These are phyloP conservation scores for Diaporthe citriasiana DNA, from an alignment of 2,329 filamentous ascomycete genomes.

Conservation along the genomic window DNA sequence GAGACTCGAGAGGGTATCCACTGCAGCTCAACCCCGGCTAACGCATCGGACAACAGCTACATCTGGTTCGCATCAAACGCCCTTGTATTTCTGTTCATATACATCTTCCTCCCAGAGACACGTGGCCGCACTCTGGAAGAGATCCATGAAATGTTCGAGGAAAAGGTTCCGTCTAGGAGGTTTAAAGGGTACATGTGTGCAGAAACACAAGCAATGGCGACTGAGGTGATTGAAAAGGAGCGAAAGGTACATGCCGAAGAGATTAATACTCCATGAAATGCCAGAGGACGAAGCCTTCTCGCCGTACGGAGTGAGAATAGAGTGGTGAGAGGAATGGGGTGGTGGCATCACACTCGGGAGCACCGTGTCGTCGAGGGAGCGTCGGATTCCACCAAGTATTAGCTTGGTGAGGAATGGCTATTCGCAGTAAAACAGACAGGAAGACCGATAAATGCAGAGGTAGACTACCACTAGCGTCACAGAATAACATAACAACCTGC, in stretches of 20 bases:
- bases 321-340: neutral
- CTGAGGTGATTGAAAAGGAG: constrained; percentile 1
- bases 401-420: neutral
- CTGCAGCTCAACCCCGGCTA: neutral
- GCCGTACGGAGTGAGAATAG: neutral
- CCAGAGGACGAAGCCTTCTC: no score
- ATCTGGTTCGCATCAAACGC: constrained; percentile 58
- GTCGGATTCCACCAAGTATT: no score
- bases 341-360: neutral
- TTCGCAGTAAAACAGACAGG: neutral
- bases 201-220: constrained; percentile 14
- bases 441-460: neutral
- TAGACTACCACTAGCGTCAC: neutral
- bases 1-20: neutral
- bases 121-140: constrained; percentile 62
- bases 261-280: neutral
- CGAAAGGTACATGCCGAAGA: neutral
- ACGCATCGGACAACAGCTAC: constrained; percentile 46
- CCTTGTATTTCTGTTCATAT: constrained; percentile 55
- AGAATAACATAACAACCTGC: neutral
- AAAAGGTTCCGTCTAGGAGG: constrained; percentile 42
- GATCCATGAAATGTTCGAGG: constrained; percentile 59
- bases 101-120: constrained; percentile 61
- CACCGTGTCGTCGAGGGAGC: neutral
- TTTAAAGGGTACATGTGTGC: constrained; percentile 38